phyloP scores from a whole-genome alignment of 306 rosid genomes.

The Prunus fruticosa region DNA sequence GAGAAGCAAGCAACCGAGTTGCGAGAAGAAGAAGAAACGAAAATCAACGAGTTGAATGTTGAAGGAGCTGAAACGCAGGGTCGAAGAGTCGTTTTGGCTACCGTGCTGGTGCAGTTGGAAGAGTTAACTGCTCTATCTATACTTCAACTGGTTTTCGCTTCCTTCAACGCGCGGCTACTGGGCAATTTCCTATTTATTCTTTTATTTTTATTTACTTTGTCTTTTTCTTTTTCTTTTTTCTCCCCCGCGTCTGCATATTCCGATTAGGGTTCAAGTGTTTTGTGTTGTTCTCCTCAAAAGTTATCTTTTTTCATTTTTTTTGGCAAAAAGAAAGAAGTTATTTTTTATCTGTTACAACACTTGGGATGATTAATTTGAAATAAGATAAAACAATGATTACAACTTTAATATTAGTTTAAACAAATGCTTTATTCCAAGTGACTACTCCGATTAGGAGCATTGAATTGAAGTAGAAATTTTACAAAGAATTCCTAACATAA shows the following conservation, averaged over 20 bases:
- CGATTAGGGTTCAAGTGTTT: not conserved
- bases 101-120: not conserved
- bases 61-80: not conserved
- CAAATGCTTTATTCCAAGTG: too few relatives aligned
- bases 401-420: too few relatives aligned
- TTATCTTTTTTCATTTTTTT: not conserved
- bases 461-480: too few relatives aligned
- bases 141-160: not conserved
- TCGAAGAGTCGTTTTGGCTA: not conserved
- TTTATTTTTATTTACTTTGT: not conserved
- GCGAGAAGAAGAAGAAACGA: not conserved
- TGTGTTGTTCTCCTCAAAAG: not conserved
- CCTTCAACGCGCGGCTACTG: not conserved
- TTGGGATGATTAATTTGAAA: too few relatives aligned
- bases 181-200: not conserved
- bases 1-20: not conserved
- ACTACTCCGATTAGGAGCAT: too few relatives aligned
- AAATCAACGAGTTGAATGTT: not conserved
- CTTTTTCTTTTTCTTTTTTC: not conserved
- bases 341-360: too few relatives aligned
- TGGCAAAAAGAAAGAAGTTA: too few relatives aligned
- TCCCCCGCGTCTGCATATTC: not conserved
- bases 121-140: too few relatives aligned
- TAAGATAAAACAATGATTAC: too few relatives aligned
- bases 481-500: too few relatives aligned